Conservation (phyloP, 1,284 basidiomycete genomes). For the Mixia osmundae region DNA sequence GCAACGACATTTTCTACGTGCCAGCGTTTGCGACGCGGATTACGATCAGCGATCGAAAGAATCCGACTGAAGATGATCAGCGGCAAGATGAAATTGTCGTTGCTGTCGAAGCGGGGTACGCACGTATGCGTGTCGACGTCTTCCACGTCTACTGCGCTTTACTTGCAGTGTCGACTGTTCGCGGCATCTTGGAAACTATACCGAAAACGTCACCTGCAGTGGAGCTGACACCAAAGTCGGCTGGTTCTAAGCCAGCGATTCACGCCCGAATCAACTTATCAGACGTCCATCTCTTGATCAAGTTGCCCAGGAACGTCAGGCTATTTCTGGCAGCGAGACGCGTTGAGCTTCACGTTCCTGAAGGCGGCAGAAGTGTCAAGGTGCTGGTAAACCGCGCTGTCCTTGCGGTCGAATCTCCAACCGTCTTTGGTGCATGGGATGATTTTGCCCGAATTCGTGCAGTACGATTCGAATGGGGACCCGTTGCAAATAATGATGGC, state of each 20-base stretch:
- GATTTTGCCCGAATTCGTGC: constrained; percentile 43
- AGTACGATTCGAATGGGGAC: constrained; percentile 30
- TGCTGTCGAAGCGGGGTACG: constrained; percentile 24
- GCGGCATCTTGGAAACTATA: constrained; percentile 7
- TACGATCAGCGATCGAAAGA: constrained; percentile 12
- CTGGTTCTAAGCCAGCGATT: constrained; percentile 7
- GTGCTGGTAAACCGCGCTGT: constrained; percentile 23
- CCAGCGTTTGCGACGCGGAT: constrained; percentile 18
- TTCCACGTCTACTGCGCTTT: constrained; percentile 50
- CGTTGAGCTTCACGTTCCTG: constrained; percentile 11
- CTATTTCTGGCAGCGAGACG: constrained; percentile 13
- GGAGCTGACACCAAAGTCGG: constrained; percentile 8
- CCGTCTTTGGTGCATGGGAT: constrained; percentile 38
- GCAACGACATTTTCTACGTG: constrained; percentile 21
- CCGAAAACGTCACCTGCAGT: constrained; percentile 5
- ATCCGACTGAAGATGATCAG: constrained; percentile 8
- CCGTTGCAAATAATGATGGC: constrained; percentile 16
- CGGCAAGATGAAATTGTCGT: constrained; percentile 25
- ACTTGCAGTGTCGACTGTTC: constrained; percentile 36
- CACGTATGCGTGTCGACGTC: constrained; percentile 34
- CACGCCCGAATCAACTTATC: constrained; percentile 17
- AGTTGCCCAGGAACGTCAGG: constrained; percentile 19
- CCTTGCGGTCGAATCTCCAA: constrained; percentile 26
- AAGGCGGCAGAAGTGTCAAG: constrained; percentile 14
- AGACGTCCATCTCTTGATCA: constrained; percentile 19